A percentile compares a stretch with the other conserved stretches of the same genome.
phyloP scores from a whole-genome alignment of 305 asterid genomes.

The Fraxinus ornus region DNA sequence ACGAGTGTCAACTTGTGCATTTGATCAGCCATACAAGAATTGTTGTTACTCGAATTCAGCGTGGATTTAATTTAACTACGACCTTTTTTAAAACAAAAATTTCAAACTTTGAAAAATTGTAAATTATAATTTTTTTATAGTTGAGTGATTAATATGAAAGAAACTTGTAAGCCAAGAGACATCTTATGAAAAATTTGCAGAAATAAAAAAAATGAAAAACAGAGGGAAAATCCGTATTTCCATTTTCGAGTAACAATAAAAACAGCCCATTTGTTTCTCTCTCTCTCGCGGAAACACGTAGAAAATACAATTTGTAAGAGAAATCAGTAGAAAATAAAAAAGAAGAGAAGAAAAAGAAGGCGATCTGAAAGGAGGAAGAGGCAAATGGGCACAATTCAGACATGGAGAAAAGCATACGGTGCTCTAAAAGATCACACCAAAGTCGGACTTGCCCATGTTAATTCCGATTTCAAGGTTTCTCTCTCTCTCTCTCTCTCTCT shows the following conservation, averaged over 20 bases:
- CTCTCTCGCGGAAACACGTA: neutral
- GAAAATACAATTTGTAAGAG: neutral
- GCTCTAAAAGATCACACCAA: constrained; percentile 85
- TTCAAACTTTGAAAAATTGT: no score
- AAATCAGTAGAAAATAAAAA: neutral
- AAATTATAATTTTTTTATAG: neutral
- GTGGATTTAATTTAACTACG: neutral
- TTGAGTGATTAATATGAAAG: neutral
- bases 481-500: neutral
- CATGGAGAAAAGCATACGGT: constrained; percentile 87
- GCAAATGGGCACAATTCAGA: constrained; percentile 74
- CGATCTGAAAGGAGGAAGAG: neutral
- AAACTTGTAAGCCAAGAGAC: neutral
- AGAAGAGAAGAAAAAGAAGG: neutral
- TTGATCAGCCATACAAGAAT: neutral
- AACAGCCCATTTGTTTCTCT: neutral
- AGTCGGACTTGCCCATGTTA: constrained; percentile 90
- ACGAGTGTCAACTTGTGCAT: neutral
- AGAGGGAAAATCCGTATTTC: neutral
- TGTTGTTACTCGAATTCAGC: neutral
- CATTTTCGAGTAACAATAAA: neutral
- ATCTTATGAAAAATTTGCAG: neutral
- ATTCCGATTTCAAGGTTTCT: constrained; percentile 88
- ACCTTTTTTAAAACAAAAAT: no score
- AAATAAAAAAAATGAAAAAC: neutral